Base-by-base conservation (phyloP, 345 rosid genomes). In the Syzygium aqueum region DNA sequence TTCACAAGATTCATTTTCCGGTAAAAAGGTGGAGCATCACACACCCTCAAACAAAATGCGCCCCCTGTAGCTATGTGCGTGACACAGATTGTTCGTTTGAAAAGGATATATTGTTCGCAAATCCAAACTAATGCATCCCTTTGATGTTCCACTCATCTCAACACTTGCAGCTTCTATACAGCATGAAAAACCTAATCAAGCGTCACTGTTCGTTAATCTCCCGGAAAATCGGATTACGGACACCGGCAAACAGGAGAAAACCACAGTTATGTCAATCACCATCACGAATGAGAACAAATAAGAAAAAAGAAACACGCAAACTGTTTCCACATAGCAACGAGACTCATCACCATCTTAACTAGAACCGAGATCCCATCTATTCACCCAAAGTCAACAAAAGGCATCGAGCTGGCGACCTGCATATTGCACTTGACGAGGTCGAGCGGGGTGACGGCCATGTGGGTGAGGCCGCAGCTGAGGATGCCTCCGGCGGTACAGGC, bases 381-480 rank as follows among this genome's bases (percentile, higher is more conserved):
- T 27, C 51, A 16, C 53, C 3, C 54, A 83, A 51, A 12, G 85
- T 13, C 22, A 25, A 49, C 85, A 49, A 49, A 51, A 51, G 54
- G 33, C 85, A 25, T 23, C 85, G 33, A 83, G 54, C 30, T 49
- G 40, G 50, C 13, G 56, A 96, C 99, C 98, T 98, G 99, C 99
- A 98, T 98, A 90, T 98, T 98, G 86, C 99, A 96, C 93, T 98
- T 98, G 95, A 98, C 98, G 51, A 96, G 98, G 89, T 98, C 99
- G 87, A 98, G 99, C 87, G 99, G 99, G 86, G 99, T 98, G 87
- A 98, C 95, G 63, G 96, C 37, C 98, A 54, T 98, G 91, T 98
- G 99, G 90, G 99, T 98, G 56, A 94, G 93, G 67, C 99, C 99
- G 84, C 99, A 98, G 94, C 99, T 93, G 88, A 98, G 92, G 65